Evolutionary conservation across 192 early-diverging fungal species (phyloP).

Genomic region (Anaeromyces robustus): DNA sequence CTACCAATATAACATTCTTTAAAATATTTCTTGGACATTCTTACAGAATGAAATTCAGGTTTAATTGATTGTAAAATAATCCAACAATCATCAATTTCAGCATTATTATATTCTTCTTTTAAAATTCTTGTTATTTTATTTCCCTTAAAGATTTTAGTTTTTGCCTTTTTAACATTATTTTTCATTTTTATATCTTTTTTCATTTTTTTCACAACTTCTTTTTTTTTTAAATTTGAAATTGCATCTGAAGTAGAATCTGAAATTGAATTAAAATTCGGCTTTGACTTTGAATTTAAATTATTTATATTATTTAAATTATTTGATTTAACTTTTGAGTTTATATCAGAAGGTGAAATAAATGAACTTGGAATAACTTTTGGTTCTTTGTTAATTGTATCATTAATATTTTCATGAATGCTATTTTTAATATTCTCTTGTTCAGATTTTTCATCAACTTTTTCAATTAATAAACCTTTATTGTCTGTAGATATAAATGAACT

Average conservation of each 20-base stretch:
- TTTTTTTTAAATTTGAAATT: no score
- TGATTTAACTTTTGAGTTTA: no score
- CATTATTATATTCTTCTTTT: background rate
- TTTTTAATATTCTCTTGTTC: background rate
- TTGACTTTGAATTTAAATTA: no score
- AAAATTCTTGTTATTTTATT: background rate
- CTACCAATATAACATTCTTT: background rate
- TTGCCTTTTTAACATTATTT: background rate
- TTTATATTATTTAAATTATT: no score
- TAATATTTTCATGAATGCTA: background rate
- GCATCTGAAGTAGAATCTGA: no score
- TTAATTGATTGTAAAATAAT: background rate
- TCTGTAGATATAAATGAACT: background rate
- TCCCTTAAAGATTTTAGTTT: background rate
- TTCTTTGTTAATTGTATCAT: background rate
- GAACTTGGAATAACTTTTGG: background rate
- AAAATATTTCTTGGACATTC: background rate
- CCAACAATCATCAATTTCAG: background rate
- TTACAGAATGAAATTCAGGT: background rate
- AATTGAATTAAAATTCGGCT: no score
- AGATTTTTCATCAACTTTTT: background rate
- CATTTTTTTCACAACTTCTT: background rate
- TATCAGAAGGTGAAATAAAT: background rate
- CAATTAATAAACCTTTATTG: background rate
- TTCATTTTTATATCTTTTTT: background rate